Evolutionary conservation across 148 eudicot species (phyloP).

Genomic region (Limonium bicolor): DNA sequence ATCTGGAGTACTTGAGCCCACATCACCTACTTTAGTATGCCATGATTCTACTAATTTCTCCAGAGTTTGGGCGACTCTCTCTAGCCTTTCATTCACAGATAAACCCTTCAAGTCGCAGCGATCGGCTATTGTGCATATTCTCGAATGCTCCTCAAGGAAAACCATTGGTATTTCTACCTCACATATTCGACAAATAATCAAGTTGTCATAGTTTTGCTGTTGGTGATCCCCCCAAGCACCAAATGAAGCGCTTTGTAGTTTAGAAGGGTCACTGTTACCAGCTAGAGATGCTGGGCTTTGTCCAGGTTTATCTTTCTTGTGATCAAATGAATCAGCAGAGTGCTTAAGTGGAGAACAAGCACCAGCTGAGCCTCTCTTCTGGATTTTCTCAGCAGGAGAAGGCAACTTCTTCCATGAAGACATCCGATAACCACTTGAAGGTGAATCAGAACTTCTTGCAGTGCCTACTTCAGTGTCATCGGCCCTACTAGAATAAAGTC

Average conservation of each 20-base stretch:
- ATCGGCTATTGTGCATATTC: slow-evolving; percentile 95
- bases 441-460: slow-evolving; percentile 61
- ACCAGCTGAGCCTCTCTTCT: slow-evolving; percentile 29
- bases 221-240: slow-evolving; percentile 63
- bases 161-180: slow-evolving; percentile 95
- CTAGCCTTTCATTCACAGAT: slow-evolving; percentile 67
- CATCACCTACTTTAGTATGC: slow-evolving; percentile 53
- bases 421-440: slow-evolving; percentile 63
- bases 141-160: slow-evolving; percentile 91
- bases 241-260: slow-evolving; percentile 32
- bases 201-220: slow-evolving; percentile 39
- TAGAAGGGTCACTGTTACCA: slow-evolving; percentile 36
- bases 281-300: slow-evolving; percentile 21
- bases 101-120: slow-evolving; percentile 90
- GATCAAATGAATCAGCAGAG: slow-evolving; percentile 20
- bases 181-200: slow-evolving; percentile 89
- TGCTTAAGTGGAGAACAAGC: slow-evolving; percentile 35
- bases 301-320: slow-evolving; percentile 25
- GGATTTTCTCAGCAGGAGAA: slow-evolving; percentile 42
- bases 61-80: slow-evolving; percentile 89
- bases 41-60: slow-evolving; percentile 75
- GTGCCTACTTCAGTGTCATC: slow-evolving; percentile 52
- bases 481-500: slow-evolving; percentile 14
- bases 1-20: slow-evolving; percentile 31
- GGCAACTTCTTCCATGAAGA: slow-evolving; percentile 97